Conservation (phyloP, 345 rosid species). For the Hirschfeldia incana region DNA sequence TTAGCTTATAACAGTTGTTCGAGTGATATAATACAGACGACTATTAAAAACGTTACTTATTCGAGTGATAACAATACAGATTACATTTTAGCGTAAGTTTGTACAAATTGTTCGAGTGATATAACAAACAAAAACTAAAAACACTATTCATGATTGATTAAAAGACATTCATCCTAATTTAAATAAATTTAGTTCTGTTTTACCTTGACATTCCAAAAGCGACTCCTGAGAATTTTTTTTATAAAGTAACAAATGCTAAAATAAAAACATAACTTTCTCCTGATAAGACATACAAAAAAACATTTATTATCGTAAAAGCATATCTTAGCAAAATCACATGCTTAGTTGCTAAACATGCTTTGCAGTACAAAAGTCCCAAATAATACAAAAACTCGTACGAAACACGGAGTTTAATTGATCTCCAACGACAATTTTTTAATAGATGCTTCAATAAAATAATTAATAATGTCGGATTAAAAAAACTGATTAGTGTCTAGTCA, state of each 20-base stretch:
- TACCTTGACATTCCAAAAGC: not conserved
- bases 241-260: not conserved
- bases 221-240: not conserved
- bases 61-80: too few species aligned
- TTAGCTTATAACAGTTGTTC: too few species aligned
- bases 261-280: not conserved
- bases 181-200: not conserved
- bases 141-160: not conserved
- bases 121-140: not conserved
- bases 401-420: constrained; percentile 42
- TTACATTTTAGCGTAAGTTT: not conserved
- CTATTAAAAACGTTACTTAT: too few species aligned
- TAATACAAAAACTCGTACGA: constrained; percentile 39
- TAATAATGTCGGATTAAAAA: not conserved
- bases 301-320: constrained; percentile 3
- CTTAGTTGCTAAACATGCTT: constrained; percentile 34
- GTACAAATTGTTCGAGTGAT: not conserved
- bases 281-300: not conserved
- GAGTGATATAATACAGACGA: too few species aligned
- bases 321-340: constrained; percentile 17
- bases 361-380: constrained; percentile 29
- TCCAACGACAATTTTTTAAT: constrained; percentile 5
- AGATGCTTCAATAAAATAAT: constrained; percentile 24
- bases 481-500: constrained; percentile 24
- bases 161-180: not conserved